phyloP scores from a whole-genome alignment of 306 rosid genomes.

The Mimosa bimucronata region DNA sequence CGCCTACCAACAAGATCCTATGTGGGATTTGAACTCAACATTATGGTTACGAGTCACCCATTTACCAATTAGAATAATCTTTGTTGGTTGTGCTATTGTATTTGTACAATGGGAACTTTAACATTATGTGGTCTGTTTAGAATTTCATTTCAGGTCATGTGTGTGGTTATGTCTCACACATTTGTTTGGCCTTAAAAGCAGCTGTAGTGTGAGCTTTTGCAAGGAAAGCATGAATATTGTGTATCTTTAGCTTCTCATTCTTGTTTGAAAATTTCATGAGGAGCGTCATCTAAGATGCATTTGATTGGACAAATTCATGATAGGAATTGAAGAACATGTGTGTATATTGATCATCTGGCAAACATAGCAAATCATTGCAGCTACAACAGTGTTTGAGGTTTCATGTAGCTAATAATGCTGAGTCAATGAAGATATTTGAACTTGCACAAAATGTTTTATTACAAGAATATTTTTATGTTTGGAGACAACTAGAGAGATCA shows the following conservation, averaged over 20 bases:
- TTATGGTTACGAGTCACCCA: no score
- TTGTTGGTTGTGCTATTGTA: background rate
- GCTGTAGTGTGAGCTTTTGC: background rate
- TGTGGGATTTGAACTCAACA: no score
- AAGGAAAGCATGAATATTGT: background rate
- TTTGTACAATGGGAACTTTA: background rate
- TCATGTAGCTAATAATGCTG: background rate
- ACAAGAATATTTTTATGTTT: background rate
- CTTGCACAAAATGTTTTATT: background rate
- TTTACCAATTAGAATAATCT: no score
- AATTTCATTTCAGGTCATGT: background rate
- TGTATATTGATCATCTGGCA: background rate
- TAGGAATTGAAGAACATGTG: background rate
- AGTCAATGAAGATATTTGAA: background rate
- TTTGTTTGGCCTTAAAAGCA: slow-evolving; percentile 3
- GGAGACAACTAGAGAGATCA: background rate
- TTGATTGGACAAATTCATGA: background rate
- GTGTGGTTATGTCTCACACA: background rate
- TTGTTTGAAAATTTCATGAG: background rate
- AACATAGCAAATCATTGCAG: slow-evolving; percentile 44
- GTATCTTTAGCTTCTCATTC: background rate
- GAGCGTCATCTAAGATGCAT: background rate
- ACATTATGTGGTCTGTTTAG: background rate
- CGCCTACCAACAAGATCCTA: no score
- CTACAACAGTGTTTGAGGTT: slow-evolving; percentile 58